Base-by-base conservation (phyloP, 2,329 filamentous ascomycete species). In the Nemania serpens region DNA sequence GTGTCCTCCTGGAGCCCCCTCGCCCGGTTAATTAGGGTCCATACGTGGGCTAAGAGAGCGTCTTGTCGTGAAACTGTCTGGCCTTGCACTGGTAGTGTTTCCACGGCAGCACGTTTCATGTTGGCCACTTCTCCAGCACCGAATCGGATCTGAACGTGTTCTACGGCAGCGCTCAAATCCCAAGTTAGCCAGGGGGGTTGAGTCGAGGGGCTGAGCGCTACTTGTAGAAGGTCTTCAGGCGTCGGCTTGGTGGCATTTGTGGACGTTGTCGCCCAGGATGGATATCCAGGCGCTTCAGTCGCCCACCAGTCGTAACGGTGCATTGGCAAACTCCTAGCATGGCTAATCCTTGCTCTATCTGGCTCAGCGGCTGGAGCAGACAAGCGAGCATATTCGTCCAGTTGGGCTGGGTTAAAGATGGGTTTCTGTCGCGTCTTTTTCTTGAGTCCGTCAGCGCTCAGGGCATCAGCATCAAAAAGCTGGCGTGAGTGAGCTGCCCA, bases 301-400 rank as follows among this genome's bases (percentile, higher is more conserved):
- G 70, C 71, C 78, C 78, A 83, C 77, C 79, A 82, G 69, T 82
- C 78, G 58, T 75, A 82, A 6, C 80, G 75, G 63, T 82, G 76
- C 55, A 79, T 70, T 1, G 81, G 80, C 5, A 83, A 66, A 2
- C 67, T 64, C 7, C 76, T 70, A 4, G 77, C 77, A 29, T 62
- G 67, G 0, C 66, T 59, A 18, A 74, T 51, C 5, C 69, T 65
- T 5, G 71, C 62, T 2, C 71, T 58, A n/a, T 74, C 66, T 0
- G 74, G 66, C 3, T 67, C 66, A 1, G 64, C 48, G 1, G 36
- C 51, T 15, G 68, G 66, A 2, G 70, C 67, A 25, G 63, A 52
- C 13, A 73, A 59, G 22, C 66, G 53, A 2, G 76, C 74, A 15
- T 74, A 71, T 29, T 48, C 66, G 50, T 82, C 79, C 2, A 83